These are phyloP conservation scores for Cutaneotrichosporon curvatum DNA, from an alignment of 1,284 basidiomycete species.

Conservation along the genomic window DNA sequence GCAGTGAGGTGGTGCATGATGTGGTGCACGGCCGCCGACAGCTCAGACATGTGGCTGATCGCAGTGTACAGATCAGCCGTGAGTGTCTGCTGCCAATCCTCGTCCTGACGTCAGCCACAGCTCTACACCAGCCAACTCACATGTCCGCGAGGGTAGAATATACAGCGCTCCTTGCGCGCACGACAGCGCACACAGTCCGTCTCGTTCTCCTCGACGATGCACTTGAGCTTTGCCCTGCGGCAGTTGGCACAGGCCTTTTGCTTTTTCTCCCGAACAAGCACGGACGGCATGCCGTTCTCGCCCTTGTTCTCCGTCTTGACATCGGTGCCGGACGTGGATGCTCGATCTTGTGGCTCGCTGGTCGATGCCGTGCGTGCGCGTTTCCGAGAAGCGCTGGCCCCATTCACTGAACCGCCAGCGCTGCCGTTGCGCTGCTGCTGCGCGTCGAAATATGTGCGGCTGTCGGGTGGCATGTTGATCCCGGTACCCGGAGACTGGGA, in stretches of 20 bases:
- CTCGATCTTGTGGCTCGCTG: background rate
- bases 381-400: background rate
- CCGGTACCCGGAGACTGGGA: background rate
- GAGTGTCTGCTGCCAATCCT: constrained; percentile 39
- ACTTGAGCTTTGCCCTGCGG: constrained; percentile 39
- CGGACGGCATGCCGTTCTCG: constrained; percentile 8
- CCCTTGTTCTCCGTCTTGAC: background rate
- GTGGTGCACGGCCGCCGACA: constrained; percentile 32
- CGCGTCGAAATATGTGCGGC: constrained; percentile 4
- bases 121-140: constrained; percentile 19
- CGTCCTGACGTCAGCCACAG: constrained; percentile 26
- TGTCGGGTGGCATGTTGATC: constrained; percentile 4
- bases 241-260: constrained; percentile 40
- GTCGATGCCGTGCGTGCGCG: background rate
- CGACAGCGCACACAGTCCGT: constrained; percentile 38
- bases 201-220: constrained; percentile 31
- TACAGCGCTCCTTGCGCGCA: constrained; percentile 33
- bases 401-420: background rate
- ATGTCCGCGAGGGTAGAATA: constrained; percentile 35
- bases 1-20: constrained; percentile 28
- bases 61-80: constrained; percentile 29
- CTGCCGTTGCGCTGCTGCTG: background rate
- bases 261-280: constrained; percentile 22
- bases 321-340: too few relatives aligned
- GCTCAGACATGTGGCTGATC: constrained; percentile 24